Base-by-base conservation (phyloP, 2,329 filamentous ascomycete species). In the Botrytis byssoidea region DNA sequence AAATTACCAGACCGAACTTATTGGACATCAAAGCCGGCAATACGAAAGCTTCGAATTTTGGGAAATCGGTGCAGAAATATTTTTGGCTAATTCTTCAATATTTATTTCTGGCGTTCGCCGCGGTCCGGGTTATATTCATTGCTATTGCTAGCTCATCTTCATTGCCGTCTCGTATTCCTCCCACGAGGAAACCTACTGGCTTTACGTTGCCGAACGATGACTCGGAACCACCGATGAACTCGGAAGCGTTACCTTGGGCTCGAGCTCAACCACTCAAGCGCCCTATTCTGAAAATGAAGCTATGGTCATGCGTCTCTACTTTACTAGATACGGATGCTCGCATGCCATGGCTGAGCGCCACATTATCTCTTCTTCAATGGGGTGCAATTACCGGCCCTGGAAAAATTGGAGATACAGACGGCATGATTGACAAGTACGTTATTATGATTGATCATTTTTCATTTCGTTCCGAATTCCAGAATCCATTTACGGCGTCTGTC, bases 331-430 rank as follows among this genome's bases (percentile, higher is more conserved):
- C 97, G 80, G 87, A 91, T 77, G 83, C 85, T 77, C 92, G 94
- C 83, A 97, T 97, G 94, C 95, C 95, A 76, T 98, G 95, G 95
- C 87, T 97, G 73, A 87, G 87, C 80, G 93, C 93, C 81, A 85
- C 89, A 78, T 82, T 96, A 74, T 92, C 92, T 73, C 88, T 97
- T 83, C 82, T 92, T 77, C 93, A 96, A 83, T 91, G 92, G 86
- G 86, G 90, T 77, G 87, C 90, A 79, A 83, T 95, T 80, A 85
- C 86, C 79, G 93, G 94, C 37, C 93, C 93, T 77, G 93, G 94
- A 79, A 88, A 84, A 83, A 83, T 97, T 77, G 94, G 92, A 81
- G 87, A 88, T 79, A 89, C 92, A 42, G 88, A 97, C 82, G 91
- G 94, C 76, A 87, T 90, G 82, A 85, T 98, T 83, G 95, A 98